Conservation (phyloP, 2,329 filamentous ascomycete genomes). For the Fusarium armeniacum region DNA sequence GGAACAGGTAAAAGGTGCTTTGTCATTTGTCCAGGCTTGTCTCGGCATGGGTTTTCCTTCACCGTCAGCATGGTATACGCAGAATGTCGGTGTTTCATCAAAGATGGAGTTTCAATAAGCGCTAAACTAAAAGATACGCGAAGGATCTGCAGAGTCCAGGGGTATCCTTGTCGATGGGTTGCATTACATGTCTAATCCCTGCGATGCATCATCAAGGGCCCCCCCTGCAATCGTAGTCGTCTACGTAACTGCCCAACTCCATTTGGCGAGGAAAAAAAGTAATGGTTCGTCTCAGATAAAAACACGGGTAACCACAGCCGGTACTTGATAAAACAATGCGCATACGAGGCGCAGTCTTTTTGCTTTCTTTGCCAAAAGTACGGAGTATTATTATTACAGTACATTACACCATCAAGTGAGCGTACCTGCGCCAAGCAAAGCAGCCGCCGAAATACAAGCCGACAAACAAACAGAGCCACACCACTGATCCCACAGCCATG, state of each 20-base stretch:
- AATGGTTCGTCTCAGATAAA: background rate
- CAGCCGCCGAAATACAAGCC: constrained; percentile 15
- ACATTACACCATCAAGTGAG: background rate
- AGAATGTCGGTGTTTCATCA: constrained; percentile 2
- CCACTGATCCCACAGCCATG: constrained; percentile 39
- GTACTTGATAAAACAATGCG: background rate
- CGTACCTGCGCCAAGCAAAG: constrained; percentile 8
- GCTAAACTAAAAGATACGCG: background rate
- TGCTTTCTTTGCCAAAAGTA: background rate
- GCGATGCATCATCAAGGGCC: background rate
- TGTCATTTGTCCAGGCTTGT: background rate
- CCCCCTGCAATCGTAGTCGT: too few species aligned
- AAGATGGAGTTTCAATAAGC: background rate
- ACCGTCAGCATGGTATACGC: background rate
- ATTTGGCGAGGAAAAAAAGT: background rate
- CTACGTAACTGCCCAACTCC: background rate
- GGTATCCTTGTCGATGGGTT: background rate
- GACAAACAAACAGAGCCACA: constrained; percentile 31
- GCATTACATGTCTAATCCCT: background rate
- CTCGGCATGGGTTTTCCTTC: background rate
- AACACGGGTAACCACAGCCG: background rate
- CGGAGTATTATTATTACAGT: background rate
- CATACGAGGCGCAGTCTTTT: constrained; percentile 10
- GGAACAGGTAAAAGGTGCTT: too few species aligned
- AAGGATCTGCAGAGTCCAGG: constrained; percentile 7